Evolutionary conservation across 2,329 filamentous ascomycete genomes (phyloP).

Genomic region (Talaromyces verruculosus): DNA sequence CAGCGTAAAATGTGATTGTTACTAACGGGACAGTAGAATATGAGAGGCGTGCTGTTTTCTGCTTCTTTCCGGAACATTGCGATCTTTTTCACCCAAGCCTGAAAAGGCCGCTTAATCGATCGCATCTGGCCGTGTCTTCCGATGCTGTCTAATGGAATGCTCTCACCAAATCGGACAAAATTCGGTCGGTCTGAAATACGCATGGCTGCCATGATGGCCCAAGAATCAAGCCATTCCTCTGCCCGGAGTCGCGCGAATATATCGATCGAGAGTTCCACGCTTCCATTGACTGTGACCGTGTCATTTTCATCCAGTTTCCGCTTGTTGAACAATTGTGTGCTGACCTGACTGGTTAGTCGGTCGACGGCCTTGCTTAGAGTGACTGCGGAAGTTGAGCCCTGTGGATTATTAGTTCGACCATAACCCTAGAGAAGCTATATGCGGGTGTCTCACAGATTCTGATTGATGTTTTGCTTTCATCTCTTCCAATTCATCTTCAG

Average conservation of each 20-base stretch:
- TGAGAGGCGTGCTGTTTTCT: not conserved
- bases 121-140: not conserved
- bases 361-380: not conserved
- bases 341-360: not conserved
- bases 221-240: not conserved
- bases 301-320: not conserved
- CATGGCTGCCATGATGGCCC: not conserved
- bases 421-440: too few relatives aligned
- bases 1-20: constrained; percentile 28
- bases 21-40: constrained; percentile 7
- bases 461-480: too few relatives aligned
- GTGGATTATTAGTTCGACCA: too few relatives aligned
- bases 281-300: not conserved
- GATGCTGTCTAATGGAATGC: constrained; percentile 6
- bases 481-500: too few relatives aligned
- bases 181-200: not conserved
- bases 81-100: not conserved
- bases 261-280: not conserved
- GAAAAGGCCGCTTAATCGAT: not conserved
- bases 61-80: not conserved
- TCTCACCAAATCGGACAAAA: not conserved
- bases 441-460: too few relatives aligned
- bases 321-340: constrained; percentile 1
- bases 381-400: not conserved
- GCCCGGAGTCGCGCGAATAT: not conserved